phyloP scores from a whole-genome alignment of 139 green algal genomes.

The Chlorella sp. region DNA sequence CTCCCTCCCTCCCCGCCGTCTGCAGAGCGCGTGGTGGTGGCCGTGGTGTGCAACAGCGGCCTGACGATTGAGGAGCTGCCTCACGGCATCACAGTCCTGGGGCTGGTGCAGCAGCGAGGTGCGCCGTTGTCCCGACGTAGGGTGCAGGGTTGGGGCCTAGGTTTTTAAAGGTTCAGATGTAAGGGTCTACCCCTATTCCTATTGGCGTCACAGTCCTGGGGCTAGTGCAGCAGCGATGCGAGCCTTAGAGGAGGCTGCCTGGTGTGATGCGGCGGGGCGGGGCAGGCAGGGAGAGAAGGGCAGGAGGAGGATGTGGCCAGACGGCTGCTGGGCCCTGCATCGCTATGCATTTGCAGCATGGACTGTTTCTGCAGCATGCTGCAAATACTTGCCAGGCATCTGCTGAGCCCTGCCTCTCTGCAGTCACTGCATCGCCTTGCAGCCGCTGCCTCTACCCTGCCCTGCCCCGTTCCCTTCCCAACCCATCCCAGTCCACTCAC shows the following conservation, averaged over 20 bases:
- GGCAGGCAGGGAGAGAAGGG: no score
- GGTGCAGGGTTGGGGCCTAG: no score
- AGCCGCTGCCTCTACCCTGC: neutral
- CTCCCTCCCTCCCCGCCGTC: neutral
- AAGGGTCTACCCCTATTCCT: no score
- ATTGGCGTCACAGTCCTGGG: constrained; percentile 19
- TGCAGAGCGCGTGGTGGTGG: constrained; percentile 33
- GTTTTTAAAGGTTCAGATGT: no score
- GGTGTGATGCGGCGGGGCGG: no score
- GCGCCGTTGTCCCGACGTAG: neutral
- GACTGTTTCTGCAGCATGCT: neutral
- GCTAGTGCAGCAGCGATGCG: constrained; percentile 10
- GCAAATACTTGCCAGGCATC: neutral
- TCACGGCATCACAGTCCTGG: constrained; percentile 15
- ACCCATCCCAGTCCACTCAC: no score
- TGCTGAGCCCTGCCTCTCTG: neutral
- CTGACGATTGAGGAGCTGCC: constrained; percentile 30
- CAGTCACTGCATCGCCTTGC: neutral
- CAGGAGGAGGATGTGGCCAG: no score
- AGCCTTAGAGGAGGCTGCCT: neutral
- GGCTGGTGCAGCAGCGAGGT: constrained; percentile 18
- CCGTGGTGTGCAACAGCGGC: constrained; percentile 14
- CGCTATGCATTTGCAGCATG: no score
- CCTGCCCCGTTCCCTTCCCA: no score
- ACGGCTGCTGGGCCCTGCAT: neutral